phyloP scores from a whole-genome alignment of 768 basidiomycete species.

The Paxillus rubicundulus region DNA sequence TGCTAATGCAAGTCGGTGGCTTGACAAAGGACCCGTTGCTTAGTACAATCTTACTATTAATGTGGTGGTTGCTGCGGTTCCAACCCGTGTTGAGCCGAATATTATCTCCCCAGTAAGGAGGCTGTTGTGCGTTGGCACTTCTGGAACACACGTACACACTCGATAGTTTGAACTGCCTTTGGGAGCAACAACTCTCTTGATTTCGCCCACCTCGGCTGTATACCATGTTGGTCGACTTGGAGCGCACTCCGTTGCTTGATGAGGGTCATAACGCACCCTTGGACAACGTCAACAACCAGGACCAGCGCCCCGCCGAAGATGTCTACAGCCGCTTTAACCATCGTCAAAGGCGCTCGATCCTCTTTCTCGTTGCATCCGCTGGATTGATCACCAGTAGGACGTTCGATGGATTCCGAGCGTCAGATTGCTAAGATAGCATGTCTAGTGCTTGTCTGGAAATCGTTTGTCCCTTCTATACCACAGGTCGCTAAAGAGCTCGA shows the following conservation, averaged over 20 bases:
- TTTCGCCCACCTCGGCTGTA: background rate
- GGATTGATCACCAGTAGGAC: conserved; percentile 56
- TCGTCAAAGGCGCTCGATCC: conserved; percentile 46
- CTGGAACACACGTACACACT: no score
- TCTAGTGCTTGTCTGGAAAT: conserved; percentile 65
- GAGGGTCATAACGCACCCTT: background rate
- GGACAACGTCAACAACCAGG: background rate
- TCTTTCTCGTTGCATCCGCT: conserved; percentile 52
- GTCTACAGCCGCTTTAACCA: conserved; percentile 43
- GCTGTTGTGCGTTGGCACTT: no score
- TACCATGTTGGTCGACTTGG: background rate
- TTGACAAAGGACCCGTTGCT: no score
- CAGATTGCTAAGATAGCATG: background rate
- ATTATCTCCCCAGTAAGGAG: no score
- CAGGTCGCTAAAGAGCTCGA: conserved; percentile 60
- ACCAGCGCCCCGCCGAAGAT: background rate
- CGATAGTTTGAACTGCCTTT: background rate
- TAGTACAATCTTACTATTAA: no score
- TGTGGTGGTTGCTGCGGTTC: no score
- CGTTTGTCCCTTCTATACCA: conserved; percentile 69
- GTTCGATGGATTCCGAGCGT: background rate
- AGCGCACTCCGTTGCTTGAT: background rate
- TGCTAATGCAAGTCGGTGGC: no score
- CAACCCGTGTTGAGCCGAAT: no score
- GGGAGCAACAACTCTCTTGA: background rate